phyloP scores from a whole-genome alignment of 768 basidiomycete species.

The Trametes coccinea region DNA sequence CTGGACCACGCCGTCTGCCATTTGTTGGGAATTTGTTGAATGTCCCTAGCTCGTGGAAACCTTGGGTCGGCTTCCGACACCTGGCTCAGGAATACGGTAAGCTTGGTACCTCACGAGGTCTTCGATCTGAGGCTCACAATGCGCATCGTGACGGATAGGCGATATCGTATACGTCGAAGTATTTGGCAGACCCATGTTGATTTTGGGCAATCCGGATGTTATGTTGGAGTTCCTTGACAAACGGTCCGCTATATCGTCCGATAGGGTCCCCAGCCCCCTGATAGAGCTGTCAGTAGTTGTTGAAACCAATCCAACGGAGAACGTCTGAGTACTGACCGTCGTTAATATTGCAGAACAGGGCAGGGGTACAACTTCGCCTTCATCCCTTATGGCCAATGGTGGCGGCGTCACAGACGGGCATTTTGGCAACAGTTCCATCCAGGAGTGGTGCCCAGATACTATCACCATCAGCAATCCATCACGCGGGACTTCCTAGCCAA shows the following conservation, averaged over 20 bases:
- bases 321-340: not conserved
- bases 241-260: slow-evolving; percentile 31
- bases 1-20: not conserved
- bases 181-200: slow-evolving; percentile 12
- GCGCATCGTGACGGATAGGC: not conserved
- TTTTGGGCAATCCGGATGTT: slow-evolving; percentile 28
- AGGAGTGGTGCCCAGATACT: not conserved
- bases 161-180: slow-evolving; percentile 8
- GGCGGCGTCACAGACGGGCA: slow-evolving; percentile 12
- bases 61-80: not conserved
- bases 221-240: slow-evolving; percentile 32
- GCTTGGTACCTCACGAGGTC: not conserved
- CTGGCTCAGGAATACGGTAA: not conserved
- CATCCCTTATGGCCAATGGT: slow-evolving; percentile 2
- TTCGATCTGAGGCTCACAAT: not conserved
- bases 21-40: not conserved
- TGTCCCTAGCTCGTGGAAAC: not conserved
- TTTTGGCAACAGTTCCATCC: slow-evolving; percentile 15
- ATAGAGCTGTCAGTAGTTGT: not conserved
- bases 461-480: not conserved
- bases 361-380: slow-evolving; percentile 3
- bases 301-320: too few relatives aligned
- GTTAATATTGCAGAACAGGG: slow-evolving; percentile 1
- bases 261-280: slow-evolving; percentile 12
- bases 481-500: slow-evolving; percentile 10